Evolutionary conservation across 768 basidiomycete species (phyloP).

Genomic region (Tephrocybe sp.): DNA sequence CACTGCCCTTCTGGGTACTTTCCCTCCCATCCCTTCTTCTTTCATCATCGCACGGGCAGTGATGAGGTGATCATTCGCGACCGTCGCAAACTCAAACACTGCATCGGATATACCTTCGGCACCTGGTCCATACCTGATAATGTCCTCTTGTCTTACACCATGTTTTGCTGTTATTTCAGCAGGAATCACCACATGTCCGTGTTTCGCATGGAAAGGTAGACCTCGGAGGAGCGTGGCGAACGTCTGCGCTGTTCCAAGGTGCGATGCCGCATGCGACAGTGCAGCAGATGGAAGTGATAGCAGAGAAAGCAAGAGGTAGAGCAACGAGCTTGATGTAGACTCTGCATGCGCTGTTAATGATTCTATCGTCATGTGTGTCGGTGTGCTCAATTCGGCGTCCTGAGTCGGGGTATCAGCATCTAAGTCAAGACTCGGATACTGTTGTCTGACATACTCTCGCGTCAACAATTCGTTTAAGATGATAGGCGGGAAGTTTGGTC

Average conservation of each 20-base stretch:
- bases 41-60: constrained; percentile 72
- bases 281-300: constrained; percentile 51
- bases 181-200: constrained; percentile 72
- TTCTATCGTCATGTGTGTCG: constrained; percentile 64
- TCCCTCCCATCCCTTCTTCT: constrained; percentile 42
- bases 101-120: constrained; percentile 71
- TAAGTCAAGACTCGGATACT: constrained; percentile 6
- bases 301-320: constrained; percentile 74
- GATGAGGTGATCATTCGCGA: constrained; percentile 76
- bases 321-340: constrained; percentile 73
- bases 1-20: constrained; percentile 56
- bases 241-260: constrained; percentile 74
- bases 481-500: constrained; percentile 61
- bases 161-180: constrained; percentile 80
- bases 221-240: constrained; percentile 70
- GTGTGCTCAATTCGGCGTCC: constrained; percentile 65
- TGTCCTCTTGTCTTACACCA: constrained; percentile 75
- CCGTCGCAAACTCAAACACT: constrained; percentile 78
- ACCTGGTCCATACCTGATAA: constrained; percentile 55
- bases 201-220: constrained; percentile 72
- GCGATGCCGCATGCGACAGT: constrained; percentile 76
- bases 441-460: constrained; percentile 58
- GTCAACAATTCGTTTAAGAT: constrained; percentile 80
- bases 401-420: constrained; percentile 25
- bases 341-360: constrained; percentile 73